Base-by-base conservation (phyloP, 305 asterid genomes). In the Caryopteris hybrid region DNA sequence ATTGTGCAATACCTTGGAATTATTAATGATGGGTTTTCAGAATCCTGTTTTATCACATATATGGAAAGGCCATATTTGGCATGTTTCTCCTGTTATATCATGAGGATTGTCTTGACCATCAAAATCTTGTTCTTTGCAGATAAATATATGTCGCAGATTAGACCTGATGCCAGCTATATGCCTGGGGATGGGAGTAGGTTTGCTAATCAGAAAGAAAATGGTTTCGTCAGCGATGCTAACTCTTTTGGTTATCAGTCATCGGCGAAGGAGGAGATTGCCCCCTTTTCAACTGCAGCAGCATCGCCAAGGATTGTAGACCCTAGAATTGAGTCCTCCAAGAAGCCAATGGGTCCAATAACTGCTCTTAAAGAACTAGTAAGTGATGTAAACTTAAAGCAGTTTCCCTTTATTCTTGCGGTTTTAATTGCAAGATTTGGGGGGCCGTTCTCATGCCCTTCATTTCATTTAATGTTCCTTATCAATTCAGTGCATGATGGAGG, bases 321-420 rank as follows among this genome's bases (percentile, higher is more conserved):
- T 45, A 85, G 92, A 76, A 61, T 86, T 68, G 96, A 91, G 71
- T 76, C 79, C 57, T 78, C 89, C 64, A 87, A 81, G 88, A 94
- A 74, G 76, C 71, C 86, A 60, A 46, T 76, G 78, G 84, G 93
- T 62, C 77, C 96, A 53, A 80, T 94, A 31, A 75, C 84, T 61
- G 89, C 87, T 5, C 91, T 91, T 67, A 81, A 84, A 71, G 98
- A 89, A 64, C 80, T 91, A 6, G 99, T 91, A 84, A 67, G 88
- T 78, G 33, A 23, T 60, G 45, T 45, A 61, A 53, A 29, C n/a
- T 50, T 25, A 73, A 62, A 48, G 8, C 46, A 21, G 42, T 3
- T 69, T 16, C 3, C 39, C 22, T 63, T 43, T 53, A 60, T 38
- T 60, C 25, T 56, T 31, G 56, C 38, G 39, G 39, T 23, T 33